phyloP scores from a whole-genome alignment of 2,329 filamentous ascomycete species.

The Colletotrichum tanaceti region DNA sequence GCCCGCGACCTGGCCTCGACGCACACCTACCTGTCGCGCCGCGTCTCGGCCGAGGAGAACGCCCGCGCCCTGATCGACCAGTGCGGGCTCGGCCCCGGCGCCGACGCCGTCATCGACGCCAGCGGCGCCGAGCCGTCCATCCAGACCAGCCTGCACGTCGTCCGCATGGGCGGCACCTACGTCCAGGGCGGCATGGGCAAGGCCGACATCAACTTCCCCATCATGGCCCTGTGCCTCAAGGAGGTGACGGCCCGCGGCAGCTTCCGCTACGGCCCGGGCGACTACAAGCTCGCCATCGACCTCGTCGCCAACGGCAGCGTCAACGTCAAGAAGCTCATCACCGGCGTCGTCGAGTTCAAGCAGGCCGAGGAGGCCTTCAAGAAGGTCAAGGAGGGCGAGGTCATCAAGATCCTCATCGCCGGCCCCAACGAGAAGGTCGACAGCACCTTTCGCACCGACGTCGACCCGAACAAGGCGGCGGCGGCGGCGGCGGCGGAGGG shows the following conservation, averaged over 20 bases:
- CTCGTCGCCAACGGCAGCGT: slow-evolving; percentile 79
- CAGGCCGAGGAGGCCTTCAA: slow-evolving; percentile 88
- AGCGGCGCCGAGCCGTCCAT: slow-evolving; percentile 83
- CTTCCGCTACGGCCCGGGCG: slow-evolving; percentile 89
- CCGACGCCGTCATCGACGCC: slow-evolving; percentile 84
- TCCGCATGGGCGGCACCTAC: slow-evolving; percentile 78
- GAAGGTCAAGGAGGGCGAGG: slow-evolving; percentile 86
- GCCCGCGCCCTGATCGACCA: slow-evolving; percentile 74
- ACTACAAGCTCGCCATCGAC: slow-evolving; percentile 86
- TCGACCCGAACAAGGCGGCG: slow-evolving; percentile 38
- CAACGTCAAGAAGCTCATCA: slow-evolving; percentile 85
- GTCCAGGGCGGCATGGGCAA: slow-evolving; percentile 94
- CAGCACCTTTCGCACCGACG: slow-evolving; percentile 33
- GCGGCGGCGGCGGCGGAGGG: too few relatives aligned
- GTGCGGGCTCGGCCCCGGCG: slow-evolving; percentile 73
- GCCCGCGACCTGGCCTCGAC: slow-evolving; percentile 79
- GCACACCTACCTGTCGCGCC: slow-evolving; percentile 74
- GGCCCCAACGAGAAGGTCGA: slow-evolving; percentile 71
- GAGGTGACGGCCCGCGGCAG: slow-evolving; percentile 88
- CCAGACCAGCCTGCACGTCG: slow-evolving; percentile 77
- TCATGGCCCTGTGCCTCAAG: slow-evolving; percentile 89
- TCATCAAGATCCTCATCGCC: slow-evolving; percentile 76
- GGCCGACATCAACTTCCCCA: slow-evolving; percentile 88
- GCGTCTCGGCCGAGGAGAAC: slow-evolving; percentile 76
- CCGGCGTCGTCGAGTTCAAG: slow-evolving; percentile 79